Evolutionary conservation across 441 rosid genomes (phyloP).

Genomic region (Iberis amara): DNA sequence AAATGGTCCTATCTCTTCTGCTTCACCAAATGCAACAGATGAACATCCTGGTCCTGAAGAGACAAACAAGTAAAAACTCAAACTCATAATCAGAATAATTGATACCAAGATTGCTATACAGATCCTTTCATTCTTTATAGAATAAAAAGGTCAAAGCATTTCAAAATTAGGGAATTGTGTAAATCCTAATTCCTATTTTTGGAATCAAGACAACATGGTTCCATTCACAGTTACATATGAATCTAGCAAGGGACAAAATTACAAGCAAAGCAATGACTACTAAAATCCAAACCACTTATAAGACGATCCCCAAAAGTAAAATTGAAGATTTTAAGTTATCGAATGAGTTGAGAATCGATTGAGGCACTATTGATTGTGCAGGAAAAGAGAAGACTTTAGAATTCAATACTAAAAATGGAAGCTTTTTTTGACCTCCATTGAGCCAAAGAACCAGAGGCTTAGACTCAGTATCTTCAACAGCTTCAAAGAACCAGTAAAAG

Average conservation of each 20-base stretch:
- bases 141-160: not conserved
- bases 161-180: not conserved
- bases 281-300: conserved; percentile 6
- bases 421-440: conserved; percentile 59
- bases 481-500: conserved; percentile 85
- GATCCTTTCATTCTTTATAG: not conserved
- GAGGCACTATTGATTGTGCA: not conserved
- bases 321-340: too few species aligned
- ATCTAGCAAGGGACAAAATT: not conserved
- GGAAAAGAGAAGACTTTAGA: not conserved
- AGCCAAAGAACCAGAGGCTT: conserved; percentile 94
- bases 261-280: conserved; percentile 3
- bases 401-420: conserved; percentile 1
- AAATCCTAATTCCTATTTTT: not conserved
- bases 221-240: not conserved
- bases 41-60: conserved; percentile 90
- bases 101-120: not conserved
- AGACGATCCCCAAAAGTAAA: not conserved
- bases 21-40: conserved; percentile 80
- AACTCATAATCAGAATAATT: not conserved
- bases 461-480: conserved; percentile 65
- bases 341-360: not conserved
- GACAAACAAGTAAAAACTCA: not conserved
- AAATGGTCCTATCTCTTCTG: conserved; percentile 93
- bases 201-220: conserved; percentile 14